Evolutionary conservation across 116 monocot genomes (phyloP), one percentile per base, ranked within the genome.

Genomic region (Trichopus zeylanicus): DNA sequence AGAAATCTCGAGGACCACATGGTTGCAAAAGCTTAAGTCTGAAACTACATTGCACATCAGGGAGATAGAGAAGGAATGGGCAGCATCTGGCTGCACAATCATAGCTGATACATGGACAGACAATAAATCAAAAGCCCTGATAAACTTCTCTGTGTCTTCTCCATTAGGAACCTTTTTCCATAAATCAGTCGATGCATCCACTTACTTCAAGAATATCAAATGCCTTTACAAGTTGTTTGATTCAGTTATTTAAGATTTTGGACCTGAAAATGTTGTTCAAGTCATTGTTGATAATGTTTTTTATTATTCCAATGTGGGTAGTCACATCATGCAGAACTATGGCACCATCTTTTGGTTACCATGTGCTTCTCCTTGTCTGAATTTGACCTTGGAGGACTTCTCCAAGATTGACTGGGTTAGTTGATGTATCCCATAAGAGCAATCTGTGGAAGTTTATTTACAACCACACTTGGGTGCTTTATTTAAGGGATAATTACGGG

Each of bases 71-170:
- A 86, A 86, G 64, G 94, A 95, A 31, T 95, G 94, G 94, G 68
- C 46, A 5, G 48, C 86, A n/a, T 89, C 86, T 2, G 90, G 94
- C 5, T 95, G 94, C 59, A 83, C 94, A 8, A 76, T 95, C 30
- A 81, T 95, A 33, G 90, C 86, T 31, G 81, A 94, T 68, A 85
- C 93, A 34, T 89, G 86, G 86, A 89, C 89, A 0, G 86, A 94
- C 62, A 79, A 82, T 48, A 95, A 89, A 70, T 75, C 80, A 6
- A 80, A 64, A 72, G 81, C 83, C 26, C 57, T 76, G 31, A 93
- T 93, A 38, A 95, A 85, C 53, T 89, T 89, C 60, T 89, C 77
- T 38, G 72, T 89, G 5, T 86, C 90, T 10, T 95, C 86, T 60
- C 89, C 90, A 0, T 68, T 86, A n/a, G 89, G 90, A 16, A 83